phyloP scores from a whole-genome alignment of 768 basidiomycete genomes.

The Boletus huronensis region DNA sequence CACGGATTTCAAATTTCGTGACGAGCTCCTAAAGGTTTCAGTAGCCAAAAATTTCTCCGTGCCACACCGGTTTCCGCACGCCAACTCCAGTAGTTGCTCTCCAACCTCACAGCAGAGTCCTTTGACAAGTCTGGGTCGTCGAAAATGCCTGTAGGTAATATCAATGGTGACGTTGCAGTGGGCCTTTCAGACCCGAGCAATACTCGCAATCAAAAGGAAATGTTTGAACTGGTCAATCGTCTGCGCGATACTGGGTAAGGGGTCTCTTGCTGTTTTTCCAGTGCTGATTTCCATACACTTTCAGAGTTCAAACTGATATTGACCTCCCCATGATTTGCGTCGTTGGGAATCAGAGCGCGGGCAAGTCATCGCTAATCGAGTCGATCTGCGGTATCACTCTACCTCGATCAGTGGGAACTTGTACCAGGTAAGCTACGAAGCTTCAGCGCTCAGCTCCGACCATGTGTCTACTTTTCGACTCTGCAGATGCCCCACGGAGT shows the following conservation, averaged over 20 bases:
- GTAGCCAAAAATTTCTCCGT: too few species aligned
- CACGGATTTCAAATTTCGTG: too few species aligned
- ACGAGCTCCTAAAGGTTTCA: too few species aligned
- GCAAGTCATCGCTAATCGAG: background rate
- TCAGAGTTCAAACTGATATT: background rate
- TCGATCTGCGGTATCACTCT: background rate
- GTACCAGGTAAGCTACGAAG: background rate
- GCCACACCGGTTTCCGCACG: too few species aligned
- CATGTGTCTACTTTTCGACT: background rate
- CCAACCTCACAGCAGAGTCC: too few species aligned
- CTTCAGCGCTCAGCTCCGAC: background rate
- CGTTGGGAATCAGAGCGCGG: background rate
- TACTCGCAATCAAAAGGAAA: background rate
- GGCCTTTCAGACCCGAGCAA: too few species aligned
- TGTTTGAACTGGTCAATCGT: background rate
- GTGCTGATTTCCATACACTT: background rate
- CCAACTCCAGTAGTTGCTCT: too few species aligned
- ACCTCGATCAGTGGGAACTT: background rate
- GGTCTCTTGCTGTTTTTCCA: background rate
- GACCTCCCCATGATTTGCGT: background rate
- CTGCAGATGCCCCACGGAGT: background rate
- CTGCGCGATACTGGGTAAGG: background rate
- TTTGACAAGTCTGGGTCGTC: too few species aligned
- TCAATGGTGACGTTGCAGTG: background rate
- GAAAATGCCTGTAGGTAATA: background rate